Base-by-base conservation (phyloP, 495 filamentous ascomycete genomes). In the Aspergillus funiculosus region DNA sequence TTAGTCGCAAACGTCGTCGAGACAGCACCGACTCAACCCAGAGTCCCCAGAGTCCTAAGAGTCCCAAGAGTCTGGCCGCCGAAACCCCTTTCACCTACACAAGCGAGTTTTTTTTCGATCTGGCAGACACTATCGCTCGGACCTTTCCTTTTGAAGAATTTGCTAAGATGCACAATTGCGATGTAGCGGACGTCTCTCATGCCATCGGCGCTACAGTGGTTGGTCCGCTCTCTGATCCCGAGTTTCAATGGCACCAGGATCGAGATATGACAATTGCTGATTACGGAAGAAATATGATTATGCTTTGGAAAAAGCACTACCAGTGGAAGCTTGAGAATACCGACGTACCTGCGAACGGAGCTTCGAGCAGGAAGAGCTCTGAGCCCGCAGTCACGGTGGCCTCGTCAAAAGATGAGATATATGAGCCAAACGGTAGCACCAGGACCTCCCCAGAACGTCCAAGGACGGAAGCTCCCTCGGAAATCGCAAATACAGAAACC, bases 91-190 rank as follows among this genome's bases (percentile, higher is more conserved):
- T 20, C 3, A 19, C 45, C 6, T 56, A 46, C 18, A 58, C 50
- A 1, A 43, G 45, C 38, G 13, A 38, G 6, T 58, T 62, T 39
- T 62, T 62, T 20, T 25, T 32, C 6, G 44, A 53, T 31, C 41
- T 62, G 47, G 55, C 51, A 10, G 18, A 22, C 0, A 44, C 34
- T 0, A 50, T 62, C 11, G 29, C 19, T 10, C 9, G 31, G 8
- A 27, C 10, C 11, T 64, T 64, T 21, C 59, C 59, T 1, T 43
- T 55, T 14, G 14, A 38, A 8, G 27, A 27, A 2, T 62, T 62
- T 26, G 57, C 59, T 2, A 20, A 46, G 6, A 11, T 19, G 10
- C 50, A 60, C 19, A 18, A 32, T 5, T 62, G 61, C 35, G 26
- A 6, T 10, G n/a, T 22, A 1, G 26, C 15, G 2, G 38, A 60